Conservation (phyloP, 2,329 filamentous ascomycete genomes). For the Ophiosphaerella narmari region DNA sequence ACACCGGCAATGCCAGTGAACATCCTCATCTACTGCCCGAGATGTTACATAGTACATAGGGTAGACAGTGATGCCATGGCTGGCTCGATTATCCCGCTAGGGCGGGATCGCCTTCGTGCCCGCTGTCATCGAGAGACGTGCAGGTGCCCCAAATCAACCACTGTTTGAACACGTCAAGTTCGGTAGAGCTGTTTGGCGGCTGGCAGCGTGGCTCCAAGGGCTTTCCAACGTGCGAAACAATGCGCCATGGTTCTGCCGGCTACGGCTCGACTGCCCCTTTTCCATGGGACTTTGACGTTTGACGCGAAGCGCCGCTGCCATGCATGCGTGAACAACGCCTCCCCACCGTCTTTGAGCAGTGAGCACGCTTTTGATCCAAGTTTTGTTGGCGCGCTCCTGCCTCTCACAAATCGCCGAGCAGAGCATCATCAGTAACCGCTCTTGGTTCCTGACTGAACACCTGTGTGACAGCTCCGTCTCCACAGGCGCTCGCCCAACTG, state of each 20-base stretch:
- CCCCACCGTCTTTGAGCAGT: conserved; percentile 12
- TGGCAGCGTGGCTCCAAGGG: conserved; percentile 7
- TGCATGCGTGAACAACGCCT: conserved; percentile 22
- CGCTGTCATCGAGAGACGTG: conserved; percentile 1
- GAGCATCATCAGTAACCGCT: conserved; percentile 22
- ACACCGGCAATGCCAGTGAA: conserved; percentile 10
- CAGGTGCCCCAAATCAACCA: not conserved
- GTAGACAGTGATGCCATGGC: conserved; percentile 16
- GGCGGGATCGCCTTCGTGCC: conserved; percentile 11
- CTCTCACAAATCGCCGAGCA: conserved; percentile 29
- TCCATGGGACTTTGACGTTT: conserved; percentile 20
- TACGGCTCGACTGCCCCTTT: conserved; percentile 26
- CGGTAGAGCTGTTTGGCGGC: no score
- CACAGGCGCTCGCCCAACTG: conserved; percentile 31
- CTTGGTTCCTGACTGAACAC: conserved; percentile 22
- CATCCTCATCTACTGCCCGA: conserved; percentile 20
- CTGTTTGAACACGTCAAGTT: not conserved
- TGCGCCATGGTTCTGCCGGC: conserved; percentile 22
- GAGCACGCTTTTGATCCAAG: conserved; percentile 15
- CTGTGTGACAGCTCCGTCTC: conserved; percentile 29
- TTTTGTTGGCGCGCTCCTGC: conserved; percentile 11
- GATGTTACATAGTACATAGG: conserved; percentile 1
- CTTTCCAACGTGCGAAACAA: conserved; percentile 11
- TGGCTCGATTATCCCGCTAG: conserved; percentile 21
- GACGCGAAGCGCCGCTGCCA: conserved; percentile 26